Conservation (phyloP, 192 early-diverging fungal genomes). For the Irineochytrium annulatum region DNA sequence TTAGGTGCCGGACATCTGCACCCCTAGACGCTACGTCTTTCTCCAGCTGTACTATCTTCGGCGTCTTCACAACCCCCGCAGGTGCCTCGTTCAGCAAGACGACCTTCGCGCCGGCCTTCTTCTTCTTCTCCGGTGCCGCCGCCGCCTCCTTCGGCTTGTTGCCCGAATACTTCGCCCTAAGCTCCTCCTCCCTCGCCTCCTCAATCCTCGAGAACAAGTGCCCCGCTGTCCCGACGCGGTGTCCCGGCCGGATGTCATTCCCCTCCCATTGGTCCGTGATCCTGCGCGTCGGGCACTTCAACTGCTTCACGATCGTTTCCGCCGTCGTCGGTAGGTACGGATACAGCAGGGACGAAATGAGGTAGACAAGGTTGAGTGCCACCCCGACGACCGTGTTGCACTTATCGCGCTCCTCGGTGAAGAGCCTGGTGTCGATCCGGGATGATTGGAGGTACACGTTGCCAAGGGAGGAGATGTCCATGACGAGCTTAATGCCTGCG, state of each 20-base stretch:
- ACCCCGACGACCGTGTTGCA: conserved; percentile 85
- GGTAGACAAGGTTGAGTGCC: conserved; percentile 84
- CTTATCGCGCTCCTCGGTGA: conserved; percentile 64
- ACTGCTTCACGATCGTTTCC: conserved; percentile 72
- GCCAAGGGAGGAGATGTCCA: conserved; percentile 92
- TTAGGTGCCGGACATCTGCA: conserved; percentile 51
- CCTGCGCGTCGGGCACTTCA: conserved; percentile 74
- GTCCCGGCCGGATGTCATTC: conserved; percentile 75
- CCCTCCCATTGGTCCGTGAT: conserved; percentile 70
- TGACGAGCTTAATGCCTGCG: conserved; percentile 72
- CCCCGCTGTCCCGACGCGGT: conserved; percentile 78
- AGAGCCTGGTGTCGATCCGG: conserved; percentile 86
- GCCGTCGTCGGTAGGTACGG: conserved; percentile 92
- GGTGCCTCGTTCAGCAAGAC: conserved; percentile 29
- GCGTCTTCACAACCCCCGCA: conserved; percentile 45
- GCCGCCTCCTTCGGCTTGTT: conserved; percentile 6
- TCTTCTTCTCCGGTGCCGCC: conserved; percentile 16
- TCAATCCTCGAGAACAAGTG: conserved; percentile 92
- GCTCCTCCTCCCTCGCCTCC: conserved; percentile 74
- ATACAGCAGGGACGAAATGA: conserved; percentile 78
- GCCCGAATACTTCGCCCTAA: conserved; percentile 78
- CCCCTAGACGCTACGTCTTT: conserved; percentile 51
- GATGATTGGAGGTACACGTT: conserved; percentile 94
- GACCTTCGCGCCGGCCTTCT: conserved; percentile 30
- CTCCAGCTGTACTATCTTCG: conserved; percentile 50